Evolutionary conservation across 2,329 filamentous ascomycete species (phyloP), one percentile per base, ranked within the genome.

Genomic region (Alternaria sp.): DNA sequence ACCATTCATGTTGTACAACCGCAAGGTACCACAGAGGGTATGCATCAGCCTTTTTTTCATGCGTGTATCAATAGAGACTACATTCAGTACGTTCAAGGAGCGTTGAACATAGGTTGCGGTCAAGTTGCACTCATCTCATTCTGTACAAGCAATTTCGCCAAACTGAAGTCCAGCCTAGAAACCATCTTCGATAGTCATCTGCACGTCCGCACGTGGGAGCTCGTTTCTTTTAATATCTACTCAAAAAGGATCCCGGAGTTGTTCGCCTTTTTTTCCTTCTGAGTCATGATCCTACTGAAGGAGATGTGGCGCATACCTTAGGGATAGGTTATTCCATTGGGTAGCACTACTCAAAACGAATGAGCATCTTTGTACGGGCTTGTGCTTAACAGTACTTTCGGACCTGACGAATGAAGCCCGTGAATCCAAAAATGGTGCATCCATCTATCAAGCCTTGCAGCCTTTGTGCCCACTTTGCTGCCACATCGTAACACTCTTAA

Each of bases 401-500:
- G 1, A 20, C 7, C 36, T 39, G 16, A 26, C 4, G 16, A 51
- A 20, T 24, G 14, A 51, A 34, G 28, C 22, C 20, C 34, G n/a
- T 22, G 9, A 39, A 3, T 14, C 18, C 6, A 14, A 18, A 22
- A 28, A 22, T n/a, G 11, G 1, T 26, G 30, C 3, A 5, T 9
- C 16, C 5, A 16, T 16, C 9, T 24, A 20, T 60, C 28, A 63
- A 39, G 63, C 63, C 52, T 72, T 74, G 67, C 81, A 84, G 12
- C 79, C 81, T 61, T 83, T 83, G 66, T 80, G 81, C 16, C 81
- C 82, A 65, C 79, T 71, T 69, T 83, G 81, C 74, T 84, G 82
- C 79, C 75, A 82, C 75, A 84, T 83, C 63, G 86, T 82, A 22
- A 94, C 90, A 65, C 86, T 88, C 75, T 86, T 88, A 26, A 94